Percentiles rank a stretch among this genome's conserved stretches.
Evolutionary conservation across 805 yeast genomes (phyloP).

Genomic region (Lachancea waltii): DNA sequence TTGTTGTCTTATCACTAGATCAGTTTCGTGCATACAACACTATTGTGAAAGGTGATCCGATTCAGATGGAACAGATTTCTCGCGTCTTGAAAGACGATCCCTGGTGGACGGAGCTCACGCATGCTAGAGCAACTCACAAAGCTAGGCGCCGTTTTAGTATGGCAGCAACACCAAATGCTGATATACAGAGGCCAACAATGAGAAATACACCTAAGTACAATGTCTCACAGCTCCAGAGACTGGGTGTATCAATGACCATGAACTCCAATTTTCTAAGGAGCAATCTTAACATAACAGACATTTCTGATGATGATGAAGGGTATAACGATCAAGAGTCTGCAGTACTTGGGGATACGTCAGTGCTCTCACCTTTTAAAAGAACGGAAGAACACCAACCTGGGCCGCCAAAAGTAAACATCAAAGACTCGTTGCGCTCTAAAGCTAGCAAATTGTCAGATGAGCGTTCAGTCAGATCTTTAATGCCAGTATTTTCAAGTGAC

Average conservation of each 20-base stretch:
- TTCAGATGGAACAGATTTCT: conserved; percentile 42
- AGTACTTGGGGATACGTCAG: conserved; percentile 1
- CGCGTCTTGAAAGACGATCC: conserved; percentile 50
- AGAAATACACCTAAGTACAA: conserved; percentile 30
- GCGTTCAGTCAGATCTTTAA: conserved; percentile 16
- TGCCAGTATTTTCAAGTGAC: conserved; percentile 65
- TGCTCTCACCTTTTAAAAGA: conserved; percentile 9
- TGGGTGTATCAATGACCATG: conserved; percentile 77
- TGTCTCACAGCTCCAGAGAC: conserved; percentile 60
- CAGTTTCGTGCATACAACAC: conserved; percentile 61
- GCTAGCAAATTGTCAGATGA: conserved; percentile 6
- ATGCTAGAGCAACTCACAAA: conserved; percentile 42
- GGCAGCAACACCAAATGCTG: conserved; percentile 26
- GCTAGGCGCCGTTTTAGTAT: conserved; percentile 29
- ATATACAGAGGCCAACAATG: conserved; percentile 13
- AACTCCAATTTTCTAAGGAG: conserved; percentile 48
- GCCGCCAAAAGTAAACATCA: background rate
- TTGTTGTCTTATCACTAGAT: conserved; percentile 64
- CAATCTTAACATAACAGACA: conserved; percentile 22
- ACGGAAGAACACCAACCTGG: background rate
- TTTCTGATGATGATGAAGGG: conserved; percentile 27
- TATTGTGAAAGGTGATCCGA: conserved; percentile 61
- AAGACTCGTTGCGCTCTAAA: background rate
- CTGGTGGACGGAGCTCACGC: conserved; percentile 78
- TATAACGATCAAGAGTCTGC: conserved; percentile 22